These are phyloP conservation scores for Fistulinella staudtii DNA, from an alignment of 1,284 basidiomycete genomes.

Conservation along the genomic window DNA sequence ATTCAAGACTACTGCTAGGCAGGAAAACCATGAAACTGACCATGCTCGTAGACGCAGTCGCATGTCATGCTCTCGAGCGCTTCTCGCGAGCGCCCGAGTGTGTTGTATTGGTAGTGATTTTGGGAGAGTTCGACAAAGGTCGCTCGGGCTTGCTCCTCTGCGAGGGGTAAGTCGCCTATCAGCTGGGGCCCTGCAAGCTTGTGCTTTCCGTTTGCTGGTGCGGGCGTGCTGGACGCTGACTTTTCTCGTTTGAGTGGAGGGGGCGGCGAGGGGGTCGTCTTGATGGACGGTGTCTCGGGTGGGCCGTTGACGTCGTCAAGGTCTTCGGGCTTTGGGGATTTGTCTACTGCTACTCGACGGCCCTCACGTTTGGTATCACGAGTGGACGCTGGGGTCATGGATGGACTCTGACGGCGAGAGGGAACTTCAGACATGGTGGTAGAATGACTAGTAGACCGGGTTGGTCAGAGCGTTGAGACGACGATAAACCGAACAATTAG, in stretches of 20 bases:
- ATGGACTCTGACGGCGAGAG: slow-evolving; percentile 28
- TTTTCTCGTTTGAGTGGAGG: slow-evolving; percentile 27
- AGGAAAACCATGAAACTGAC: slow-evolving; percentile 46
- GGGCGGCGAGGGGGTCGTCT: slow-evolving; percentile 27
- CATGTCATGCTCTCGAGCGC: slow-evolving; percentile 90
- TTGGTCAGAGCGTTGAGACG: slow-evolving; percentile 11
- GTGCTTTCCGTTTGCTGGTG: slow-evolving; percentile 26
- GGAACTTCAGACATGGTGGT: slow-evolving; percentile 34
- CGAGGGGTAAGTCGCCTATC: slow-evolving; percentile 74
- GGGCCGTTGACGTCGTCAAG: slow-evolving; percentile 26
- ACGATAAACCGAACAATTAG: slow-evolving; percentile 24
- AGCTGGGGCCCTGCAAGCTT: slow-evolving; percentile 51
- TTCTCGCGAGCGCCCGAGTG: slow-evolving; percentile 84
- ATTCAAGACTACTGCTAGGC: slow-evolving; percentile 26
- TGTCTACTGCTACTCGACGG: slow-evolving; percentile 2
- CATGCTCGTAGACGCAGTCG: slow-evolving; percentile 81
- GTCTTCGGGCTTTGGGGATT: slow-evolving; percentile 20
- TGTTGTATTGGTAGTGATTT: slow-evolving; percentile 88
- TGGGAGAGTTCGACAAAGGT: slow-evolving; percentile 73
- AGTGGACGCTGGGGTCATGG: slow-evolving; percentile 13
- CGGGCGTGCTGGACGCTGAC: slow-evolving; percentile 30
- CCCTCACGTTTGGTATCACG: slow-evolving; percentile 19
- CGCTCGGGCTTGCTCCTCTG: slow-evolving; percentile 67
- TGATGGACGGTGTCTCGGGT: slow-evolving; percentile 28
- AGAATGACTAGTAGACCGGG: slow-evolving; percentile 13